Evolutionary conservation across 345 rosid genomes (phyloP), one percentile per base, ranked within the genome.

Genomic region (Eutrema yunnanense): DNA sequence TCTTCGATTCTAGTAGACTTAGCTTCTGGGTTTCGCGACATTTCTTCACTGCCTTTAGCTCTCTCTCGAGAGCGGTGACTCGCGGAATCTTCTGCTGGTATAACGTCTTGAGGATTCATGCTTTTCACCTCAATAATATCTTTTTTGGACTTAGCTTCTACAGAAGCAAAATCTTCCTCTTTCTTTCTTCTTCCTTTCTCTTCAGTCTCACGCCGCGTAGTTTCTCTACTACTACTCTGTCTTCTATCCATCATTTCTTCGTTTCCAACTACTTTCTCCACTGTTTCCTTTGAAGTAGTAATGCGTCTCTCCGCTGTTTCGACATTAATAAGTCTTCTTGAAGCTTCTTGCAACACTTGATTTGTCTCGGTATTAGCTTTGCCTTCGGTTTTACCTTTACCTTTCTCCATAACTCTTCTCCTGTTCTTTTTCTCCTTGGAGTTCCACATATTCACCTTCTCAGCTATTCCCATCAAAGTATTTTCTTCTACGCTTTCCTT

Each of bases 401-500:
- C 54, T 47, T 48, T 62, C n/a, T 61, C 79, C 32, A 46, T 56
- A 69, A 2, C 36, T 19, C 32, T 70, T 58, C 46, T 71, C 56
- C 43, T 57, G 33, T 58, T 33, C 63, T 26, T 77, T 50, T 65
- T 71, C 62, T 71, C 75, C 57, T 71, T 65, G 12, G 72, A 57
- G 67, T 71, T 77, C 80, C 80, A 77, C 50, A 77, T 5, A 34
- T 65, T 77, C 80, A 77, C 80, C 37, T 77, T 77, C 76, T 77
- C 80, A 14, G 80, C 62, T 70, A 71, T 77, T 58, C 80, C 75
- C 76, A 76, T 71, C 32, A 33, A 36, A 22, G n/a, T 30, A 57
- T 47, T 62, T 46, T 6, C 71, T 37, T 69, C 65, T 53, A 44
- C 65, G 54, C 44, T 46, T 53, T 61, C 51, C 74, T 57, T 72